phyloP scores from a whole-genome alignment of 495 filamentous ascomycete genomes.

The Jackrogersella minutella region DNA sequence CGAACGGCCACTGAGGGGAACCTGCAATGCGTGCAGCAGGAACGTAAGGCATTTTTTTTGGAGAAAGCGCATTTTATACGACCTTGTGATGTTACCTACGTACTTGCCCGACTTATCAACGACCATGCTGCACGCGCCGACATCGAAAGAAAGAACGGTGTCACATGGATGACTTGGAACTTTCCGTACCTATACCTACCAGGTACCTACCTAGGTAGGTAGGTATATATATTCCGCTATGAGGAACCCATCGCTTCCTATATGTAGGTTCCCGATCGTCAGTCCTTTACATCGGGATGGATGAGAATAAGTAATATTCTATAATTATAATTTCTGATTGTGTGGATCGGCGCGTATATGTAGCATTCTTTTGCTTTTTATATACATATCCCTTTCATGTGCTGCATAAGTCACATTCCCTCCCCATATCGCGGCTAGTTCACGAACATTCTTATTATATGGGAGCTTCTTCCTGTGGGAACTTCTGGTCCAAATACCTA shows the following conservation, averaged over 20 bases:
- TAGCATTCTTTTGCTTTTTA: constrained; percentile 25
- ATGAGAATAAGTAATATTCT: constrained; percentile 6
- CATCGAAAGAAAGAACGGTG: constrained; percentile 11
- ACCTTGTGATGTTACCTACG: constrained; percentile 31
- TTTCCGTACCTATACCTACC: too few relatives aligned
- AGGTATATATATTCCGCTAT: not conserved
- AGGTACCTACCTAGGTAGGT: too few relatives aligned
- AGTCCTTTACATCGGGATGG: constrained; percentile 9
- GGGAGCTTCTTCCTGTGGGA: not conserved
- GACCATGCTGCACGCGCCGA: constrained; percentile 7
- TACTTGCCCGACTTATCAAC: constrained; percentile 11
- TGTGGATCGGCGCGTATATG: constrained; percentile 16
- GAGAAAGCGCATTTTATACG: constrained; percentile 19
- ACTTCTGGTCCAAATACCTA: not conserved
- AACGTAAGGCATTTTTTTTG: constrained; percentile 9
- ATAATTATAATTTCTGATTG: constrained; percentile 20
- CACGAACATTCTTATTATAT: constrained; percentile 5
- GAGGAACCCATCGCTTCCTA: not conserved
- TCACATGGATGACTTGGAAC: too few relatives aligned
- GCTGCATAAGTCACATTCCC: constrained; percentile 1
- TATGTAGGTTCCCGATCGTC: not conserved
- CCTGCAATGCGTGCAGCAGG: constrained; percentile 11
- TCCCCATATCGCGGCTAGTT: not conserved
- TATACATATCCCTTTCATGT: too few relatives aligned
- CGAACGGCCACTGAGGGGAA: constrained; percentile 28